These are phyloP conservation scores for Oryza nivara DNA, from an alignment of 176 grass and related monocot genomes.

Conservation along the genomic window DNA sequence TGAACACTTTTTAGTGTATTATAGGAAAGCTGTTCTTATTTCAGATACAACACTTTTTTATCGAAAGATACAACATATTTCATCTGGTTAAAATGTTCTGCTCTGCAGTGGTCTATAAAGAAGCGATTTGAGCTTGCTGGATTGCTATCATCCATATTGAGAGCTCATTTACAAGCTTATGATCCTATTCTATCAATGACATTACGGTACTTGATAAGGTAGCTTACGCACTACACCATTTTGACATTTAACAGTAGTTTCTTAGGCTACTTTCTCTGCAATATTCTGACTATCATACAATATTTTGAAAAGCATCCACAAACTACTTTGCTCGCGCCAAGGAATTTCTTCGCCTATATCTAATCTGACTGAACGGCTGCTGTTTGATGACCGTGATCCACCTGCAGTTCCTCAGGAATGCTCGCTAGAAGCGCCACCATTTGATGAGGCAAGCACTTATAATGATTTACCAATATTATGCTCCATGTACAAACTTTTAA, in stretches of 20 bases:
- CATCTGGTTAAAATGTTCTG: slow-evolving; percentile 38
- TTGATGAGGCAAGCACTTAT: slow-evolving; percentile 79
- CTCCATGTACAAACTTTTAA: slow-evolving; percentile 38
- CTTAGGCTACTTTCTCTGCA: slow-evolving; percentile 16
- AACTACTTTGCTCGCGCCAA: slow-evolving; percentile 79
- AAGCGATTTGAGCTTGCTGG: slow-evolving; percentile 91
- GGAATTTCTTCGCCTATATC: slow-evolving; percentile 89
- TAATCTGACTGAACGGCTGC: slow-evolving; percentile 78
- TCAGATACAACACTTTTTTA: neutral
- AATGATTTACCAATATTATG: slow-evolving; percentile 32
- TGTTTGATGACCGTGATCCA: slow-evolving; percentile 89
- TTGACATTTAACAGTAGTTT: slow-evolving; percentile 23
- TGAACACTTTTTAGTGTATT: neutral
- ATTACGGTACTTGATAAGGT: slow-evolving; percentile 97
- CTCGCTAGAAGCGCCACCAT: slow-evolving; percentile 80
- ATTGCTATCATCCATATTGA: slow-evolving; percentile 83
- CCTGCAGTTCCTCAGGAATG: slow-evolving; percentile 76
- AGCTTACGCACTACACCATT: slow-evolving; percentile 30
- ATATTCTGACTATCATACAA: slow-evolving; percentile 40
- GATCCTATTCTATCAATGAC: slow-evolving; percentile 94
- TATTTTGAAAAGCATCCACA: slow-evolving; percentile 83
- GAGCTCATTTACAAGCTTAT: slow-evolving; percentile 92
- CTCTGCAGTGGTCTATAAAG: slow-evolving; percentile 82
- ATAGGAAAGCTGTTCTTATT: neutral
- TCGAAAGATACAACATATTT: slow-evolving; percentile 13